phyloP scores from a whole-genome alignment of 768 basidiomycete genomes.

The Scleroderma citrinum region DNA sequence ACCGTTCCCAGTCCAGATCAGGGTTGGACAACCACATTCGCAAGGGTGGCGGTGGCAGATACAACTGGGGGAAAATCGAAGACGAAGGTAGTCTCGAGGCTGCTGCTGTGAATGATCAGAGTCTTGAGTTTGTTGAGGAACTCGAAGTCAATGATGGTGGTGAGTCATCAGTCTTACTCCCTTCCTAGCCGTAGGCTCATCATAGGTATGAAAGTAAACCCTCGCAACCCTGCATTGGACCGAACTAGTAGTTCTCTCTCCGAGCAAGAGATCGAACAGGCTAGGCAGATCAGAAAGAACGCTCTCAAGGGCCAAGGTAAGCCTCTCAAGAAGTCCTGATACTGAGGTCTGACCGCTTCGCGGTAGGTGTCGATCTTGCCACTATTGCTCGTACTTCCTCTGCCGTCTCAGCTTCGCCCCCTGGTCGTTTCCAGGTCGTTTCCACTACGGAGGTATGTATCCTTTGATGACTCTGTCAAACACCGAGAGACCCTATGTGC shows the following conservation, averaged over 20 bases:
- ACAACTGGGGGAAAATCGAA: slow-evolving; percentile 79
- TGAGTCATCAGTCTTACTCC: neutral
- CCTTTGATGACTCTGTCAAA: neutral
- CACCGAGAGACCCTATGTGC: neutral
- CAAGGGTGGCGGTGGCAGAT: slow-evolving; percentile 74
- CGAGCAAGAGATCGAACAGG: slow-evolving; percentile 61
- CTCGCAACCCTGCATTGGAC: slow-evolving; percentile 25
- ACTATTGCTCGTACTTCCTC: slow-evolving; percentile 81
- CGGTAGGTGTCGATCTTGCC: slow-evolving; percentile 50
- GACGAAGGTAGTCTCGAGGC: slow-evolving; percentile 59
- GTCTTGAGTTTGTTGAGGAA: slow-evolving; percentile 37
- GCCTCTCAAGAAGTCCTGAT: neutral
- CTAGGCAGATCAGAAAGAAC: slow-evolving; percentile 65
- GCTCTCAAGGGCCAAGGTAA: slow-evolving; percentile 58
- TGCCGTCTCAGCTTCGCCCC: slow-evolving; percentile 56
- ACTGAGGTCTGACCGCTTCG: neutral
- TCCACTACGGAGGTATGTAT: slow-evolving; percentile 12
- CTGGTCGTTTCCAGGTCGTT: slow-evolving; percentile 9
- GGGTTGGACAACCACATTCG: slow-evolving; percentile 67
- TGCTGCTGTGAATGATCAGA: slow-evolving; percentile 54
- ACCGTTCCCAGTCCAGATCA: slow-evolving; percentile 74
- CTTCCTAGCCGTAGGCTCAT: slow-evolving; percentile 5
- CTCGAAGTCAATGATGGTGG: slow-evolving; percentile 14
- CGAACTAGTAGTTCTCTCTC: slow-evolving; percentile 41
- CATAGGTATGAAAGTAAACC: slow-evolving; percentile 21